Percentiles rank a stretch among this genome's conserved stretches.
Evolutionary conservation across 805 yeast species (phyloP).

Genomic region (Starmerella geochares): DNA sequence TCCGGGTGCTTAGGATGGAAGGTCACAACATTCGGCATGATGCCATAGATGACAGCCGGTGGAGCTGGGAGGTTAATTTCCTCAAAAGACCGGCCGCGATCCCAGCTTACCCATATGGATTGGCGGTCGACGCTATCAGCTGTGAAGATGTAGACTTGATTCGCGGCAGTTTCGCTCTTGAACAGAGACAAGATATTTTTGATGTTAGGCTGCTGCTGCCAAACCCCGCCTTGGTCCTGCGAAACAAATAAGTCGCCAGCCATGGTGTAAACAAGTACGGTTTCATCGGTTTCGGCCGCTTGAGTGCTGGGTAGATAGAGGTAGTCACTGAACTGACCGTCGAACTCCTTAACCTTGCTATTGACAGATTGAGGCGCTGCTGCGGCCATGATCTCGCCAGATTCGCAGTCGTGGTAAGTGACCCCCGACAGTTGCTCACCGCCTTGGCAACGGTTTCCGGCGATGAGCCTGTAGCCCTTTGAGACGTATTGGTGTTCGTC

Average conservation of each 20-base stretch:
- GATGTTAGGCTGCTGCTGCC: conserved; percentile 25
- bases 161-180: conserved; percentile 50
- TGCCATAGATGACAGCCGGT: conserved; percentile 33
- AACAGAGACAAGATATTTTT: conserved; percentile 34
- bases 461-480: conserved; percentile 80
- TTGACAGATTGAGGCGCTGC: neutral
- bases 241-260: conserved; percentile 51
- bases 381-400: conserved; percentile 1
- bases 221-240: conserved; percentile 53
- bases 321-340: conserved; percentile 46
- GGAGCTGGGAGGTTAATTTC: conserved; percentile 43
- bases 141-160: conserved; percentile 48
- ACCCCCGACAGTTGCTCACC: neutral
- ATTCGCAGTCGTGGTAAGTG: conserved; percentile 1
- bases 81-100: conserved; percentile 55
- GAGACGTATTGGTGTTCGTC: conserved; percentile 29
- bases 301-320: conserved; percentile 50
- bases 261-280: conserved; percentile 51
- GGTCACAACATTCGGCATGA: conserved; percentile 35
- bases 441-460: conserved; percentile 28
- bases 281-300: conserved; percentile 44
- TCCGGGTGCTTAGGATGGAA: conserved; percentile 52
- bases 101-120: conserved; percentile 47
- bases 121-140: conserved; percentile 39
- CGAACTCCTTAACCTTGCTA: conserved; percentile 33